phyloP scores from a whole-genome alignment of 2,329 filamentous ascomycete genomes.

The Ophiocordyceps unilateralis region DNA sequence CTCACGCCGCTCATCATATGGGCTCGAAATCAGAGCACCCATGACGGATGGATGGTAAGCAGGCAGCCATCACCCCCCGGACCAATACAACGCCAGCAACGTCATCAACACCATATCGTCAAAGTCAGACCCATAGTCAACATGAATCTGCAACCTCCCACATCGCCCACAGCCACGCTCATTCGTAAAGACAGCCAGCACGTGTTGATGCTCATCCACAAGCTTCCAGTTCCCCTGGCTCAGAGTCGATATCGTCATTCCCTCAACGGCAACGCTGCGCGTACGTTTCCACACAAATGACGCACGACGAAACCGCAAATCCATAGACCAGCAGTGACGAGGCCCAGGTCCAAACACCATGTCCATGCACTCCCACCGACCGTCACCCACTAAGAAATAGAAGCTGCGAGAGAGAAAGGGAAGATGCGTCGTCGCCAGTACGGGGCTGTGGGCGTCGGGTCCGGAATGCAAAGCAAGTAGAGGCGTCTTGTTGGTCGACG shows the following conservation, averaged over 20 bases:
- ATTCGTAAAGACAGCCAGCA: conserved; percentile 4
- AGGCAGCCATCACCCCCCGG: neutral
- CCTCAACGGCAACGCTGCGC: conserved; percentile 3
- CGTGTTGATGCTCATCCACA: neutral
- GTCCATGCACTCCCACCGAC: conserved; percentile 2
- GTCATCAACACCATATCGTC: conserved; percentile 3
- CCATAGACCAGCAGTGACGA: conserved; percentile 2
- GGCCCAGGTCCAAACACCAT: neutral
- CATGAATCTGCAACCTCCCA: conserved; percentile 4
- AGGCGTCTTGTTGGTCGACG: neutral
- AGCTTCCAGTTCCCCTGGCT: conserved; percentile 5
- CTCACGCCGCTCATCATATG: no score
- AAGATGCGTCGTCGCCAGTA: conserved; percentile 2
- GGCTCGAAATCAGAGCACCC: no score
- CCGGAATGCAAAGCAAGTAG: conserved; percentile 1
- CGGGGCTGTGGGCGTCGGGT: neutral
- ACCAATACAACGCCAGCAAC: conserved; percentile 3
- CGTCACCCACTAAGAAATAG: conserved; percentile 3
- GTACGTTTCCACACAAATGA: conserved; percentile 4
- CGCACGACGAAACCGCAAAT: neutral
- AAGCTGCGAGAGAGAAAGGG: neutral
- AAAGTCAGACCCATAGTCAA: conserved; percentile 3
- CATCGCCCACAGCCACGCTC: neutral
- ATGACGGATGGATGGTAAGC: no score
- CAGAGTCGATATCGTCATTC: conserved; percentile 2